A percentile compares a stretch with the other conserved stretches of the same genome.
Conservation (phyloP, 2,329 filamentous ascomycete genomes). For the Ophiobolus disseminans region DNA sequence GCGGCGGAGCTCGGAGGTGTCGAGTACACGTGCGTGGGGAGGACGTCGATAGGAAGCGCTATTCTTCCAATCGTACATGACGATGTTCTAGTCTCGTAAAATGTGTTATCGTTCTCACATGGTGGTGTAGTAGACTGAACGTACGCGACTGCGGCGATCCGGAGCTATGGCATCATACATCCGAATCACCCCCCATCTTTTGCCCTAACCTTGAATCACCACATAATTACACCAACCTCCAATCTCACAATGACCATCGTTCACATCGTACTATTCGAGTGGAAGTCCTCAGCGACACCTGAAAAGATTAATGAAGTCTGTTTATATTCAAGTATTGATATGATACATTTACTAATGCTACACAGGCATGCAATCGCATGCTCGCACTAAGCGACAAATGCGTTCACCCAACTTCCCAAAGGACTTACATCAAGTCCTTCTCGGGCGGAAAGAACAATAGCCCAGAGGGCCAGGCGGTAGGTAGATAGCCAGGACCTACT, state of each 20-base stretch:
- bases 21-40: slow-evolving; percentile 1
- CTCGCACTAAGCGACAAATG: slow-evolving; percentile 65
- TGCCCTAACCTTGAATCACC: background rate
- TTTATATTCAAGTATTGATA: slow-evolving; percentile 1
- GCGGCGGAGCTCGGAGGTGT: slow-evolving; percentile 7
- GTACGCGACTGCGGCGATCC: too few relatives aligned
- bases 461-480: slow-evolving; percentile 66
- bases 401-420: slow-evolving; percentile 63
- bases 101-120: slow-evolving; percentile 5
- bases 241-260: slow-evolving; percentile 63
- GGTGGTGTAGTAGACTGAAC: too few relatives aligned
- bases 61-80: slow-evolving; percentile 5
- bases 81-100: background rate
- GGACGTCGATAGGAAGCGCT: too few relatives aligned
- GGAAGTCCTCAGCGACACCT: slow-evolving; percentile 60
- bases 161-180: slow-evolving; percentile 19
- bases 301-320: slow-evolving; percentile 63
- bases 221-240: background rate
- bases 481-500: slow-evolving; percentile 12
- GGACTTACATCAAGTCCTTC: slow-evolving; percentile 66
- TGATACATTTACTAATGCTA: slow-evolving; percentile 13
- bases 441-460: slow-evolving; percentile 69
- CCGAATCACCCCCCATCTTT: slow-evolving; percentile 8
- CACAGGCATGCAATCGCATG: slow-evolving; percentile 64
- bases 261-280: slow-evolving; percentile 74